A percentile compares a stretch with the other conserved stretches of the same genome.
These are phyloP conservation scores for Pichia phayaonensis DNA, from an alignment of 805 yeast genomes.

Conservation along the genomic window DNA sequence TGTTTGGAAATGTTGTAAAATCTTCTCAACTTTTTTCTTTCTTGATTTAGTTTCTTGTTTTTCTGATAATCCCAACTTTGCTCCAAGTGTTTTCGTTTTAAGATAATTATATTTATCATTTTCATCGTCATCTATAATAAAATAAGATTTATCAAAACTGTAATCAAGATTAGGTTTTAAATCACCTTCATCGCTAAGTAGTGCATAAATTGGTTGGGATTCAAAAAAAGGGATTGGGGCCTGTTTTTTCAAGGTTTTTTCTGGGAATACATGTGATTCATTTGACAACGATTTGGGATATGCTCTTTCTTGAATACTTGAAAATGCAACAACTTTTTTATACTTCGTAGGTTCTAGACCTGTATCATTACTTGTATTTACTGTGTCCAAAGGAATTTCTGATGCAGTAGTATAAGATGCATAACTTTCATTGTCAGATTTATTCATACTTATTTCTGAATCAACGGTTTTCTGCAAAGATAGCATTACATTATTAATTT, in stretches of 20 bases:
- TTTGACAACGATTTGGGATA: background rate
- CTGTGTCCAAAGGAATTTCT: background rate
- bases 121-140: slow-evolving; percentile 10
- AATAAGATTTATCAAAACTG: slow-evolving; percentile 1
- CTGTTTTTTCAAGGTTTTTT: background rate
- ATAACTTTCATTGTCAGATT: background rate
- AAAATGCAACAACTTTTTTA: slow-evolving; percentile 5
- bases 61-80: slow-evolving; percentile 8
- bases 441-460: too few relatives aligned
- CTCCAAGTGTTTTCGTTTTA: slow-evolving; percentile 7
- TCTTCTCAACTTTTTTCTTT: slow-evolving; percentile 17
- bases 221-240: background rate
- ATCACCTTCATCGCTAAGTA: slow-evolving; percentile 9
- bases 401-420: slow-evolving; percentile 2
- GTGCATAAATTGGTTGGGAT: background rate
- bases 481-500: slow-evolving; percentile 5
- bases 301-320: background rate
- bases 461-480: background rate
- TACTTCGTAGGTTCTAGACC: background rate
- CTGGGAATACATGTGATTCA: background rate
- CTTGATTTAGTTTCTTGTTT: slow-evolving; percentile 12
- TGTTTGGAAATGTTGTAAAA: slow-evolving; percentile 30
- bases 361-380: background rate
- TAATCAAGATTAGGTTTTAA: slow-evolving; percentile 6
- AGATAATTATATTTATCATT: slow-evolving; percentile 4